Conservation (phyloP, 768 basidiomycete species). For the Rhizopogon sp. region DNA sequence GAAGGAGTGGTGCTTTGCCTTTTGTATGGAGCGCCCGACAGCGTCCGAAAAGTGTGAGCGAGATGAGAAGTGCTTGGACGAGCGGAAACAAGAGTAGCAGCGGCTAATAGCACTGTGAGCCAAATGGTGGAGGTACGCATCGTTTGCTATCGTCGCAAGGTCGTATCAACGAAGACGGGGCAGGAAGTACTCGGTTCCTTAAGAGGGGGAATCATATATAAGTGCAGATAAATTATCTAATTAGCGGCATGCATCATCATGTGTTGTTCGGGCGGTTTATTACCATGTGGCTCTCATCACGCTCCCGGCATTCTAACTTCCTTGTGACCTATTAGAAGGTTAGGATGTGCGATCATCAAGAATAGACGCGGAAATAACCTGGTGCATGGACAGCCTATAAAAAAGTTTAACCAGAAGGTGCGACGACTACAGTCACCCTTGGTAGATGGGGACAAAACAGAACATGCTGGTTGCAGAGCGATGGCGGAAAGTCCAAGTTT, state of each 20-base stretch:
- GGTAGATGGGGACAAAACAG: too few relatives aligned
- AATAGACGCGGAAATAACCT: too few relatives aligned
- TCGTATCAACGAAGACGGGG: neutral
- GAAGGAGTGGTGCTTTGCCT: constrained; percentile 20
- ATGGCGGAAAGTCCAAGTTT: too few relatives aligned
- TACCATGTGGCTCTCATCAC: too few relatives aligned
- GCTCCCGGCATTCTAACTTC: too few relatives aligned
- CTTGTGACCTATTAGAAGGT: too few relatives aligned
- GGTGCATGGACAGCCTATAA: too few relatives aligned
- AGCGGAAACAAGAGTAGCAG: constrained; percentile 1
- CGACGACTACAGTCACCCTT: too few relatives aligned
- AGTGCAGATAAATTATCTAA: neutral
- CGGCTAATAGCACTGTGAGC: constrained; percentile 2
- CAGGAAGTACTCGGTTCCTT: neutral
- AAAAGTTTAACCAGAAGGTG: too few relatives aligned
- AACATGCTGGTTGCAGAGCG: too few relatives aligned
- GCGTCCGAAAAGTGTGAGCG: neutral
- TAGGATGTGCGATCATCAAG: too few relatives aligned
- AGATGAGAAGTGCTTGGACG: constrained; percentile 2
- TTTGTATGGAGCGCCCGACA: constrained; percentile 3
- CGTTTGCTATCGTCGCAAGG: neutral
- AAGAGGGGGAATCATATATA: neutral
- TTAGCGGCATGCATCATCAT: neutral
- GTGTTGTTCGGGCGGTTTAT: neutral
- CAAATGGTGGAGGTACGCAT: constrained; percentile 9